Conservation (phyloP, 75 land plant species). For the Selaginella tamariscina region DNA sequence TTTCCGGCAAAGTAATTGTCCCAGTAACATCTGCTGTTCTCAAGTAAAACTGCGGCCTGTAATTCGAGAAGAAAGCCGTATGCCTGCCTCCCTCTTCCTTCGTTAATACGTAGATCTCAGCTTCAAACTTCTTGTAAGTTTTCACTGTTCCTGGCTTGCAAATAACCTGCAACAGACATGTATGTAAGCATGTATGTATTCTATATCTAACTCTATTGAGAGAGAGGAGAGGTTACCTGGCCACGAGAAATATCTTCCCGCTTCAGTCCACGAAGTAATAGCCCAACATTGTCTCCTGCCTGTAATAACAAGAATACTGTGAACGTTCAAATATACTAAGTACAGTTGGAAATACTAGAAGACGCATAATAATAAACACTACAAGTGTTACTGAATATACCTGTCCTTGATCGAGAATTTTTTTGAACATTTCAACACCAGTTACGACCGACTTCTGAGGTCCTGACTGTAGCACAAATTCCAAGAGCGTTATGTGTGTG, state of each 20-base stretch:
- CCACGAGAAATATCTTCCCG: slow-evolving; percentile 81
- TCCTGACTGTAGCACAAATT: neutral
- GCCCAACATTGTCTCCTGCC: slow-evolving; percentile 99
- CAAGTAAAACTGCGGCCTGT: slow-evolving; percentile 85
- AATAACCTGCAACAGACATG: slow-evolving; percentile 45
- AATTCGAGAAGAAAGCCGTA: slow-evolving; percentile 91
- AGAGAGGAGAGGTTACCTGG: slow-evolving; percentile 37
- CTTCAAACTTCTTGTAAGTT: slow-evolving; percentile 78
- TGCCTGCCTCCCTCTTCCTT: slow-evolving; percentile 99
- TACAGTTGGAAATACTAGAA: too few relatives aligned
- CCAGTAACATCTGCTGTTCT: slow-evolving; percentile 95
- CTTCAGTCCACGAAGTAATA: slow-evolving; percentile 90
- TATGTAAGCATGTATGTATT: neutral
- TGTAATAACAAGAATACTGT: slow-evolving; percentile 18
- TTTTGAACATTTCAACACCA: slow-evolving; percentile 99
- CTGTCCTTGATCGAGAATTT: slow-evolving; percentile 78
- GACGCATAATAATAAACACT: too few relatives aligned
- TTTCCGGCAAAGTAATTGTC: slow-evolving; percentile 80
- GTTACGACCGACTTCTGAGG: slow-evolving; percentile 70
- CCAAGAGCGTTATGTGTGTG: too few relatives aligned
- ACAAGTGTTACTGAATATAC: too few relatives aligned
- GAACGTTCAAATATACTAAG: too few relatives aligned
- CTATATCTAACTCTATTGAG: too few relatives aligned
- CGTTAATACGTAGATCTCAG: slow-evolving; percentile 90
- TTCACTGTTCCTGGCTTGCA: slow-evolving; percentile 81